A percentile compares a stretch with the other conserved stretches of the same genome.
Evolutionary conservation across 495 filamentous ascomycete genomes (phyloP).

Genomic region (Durotheca rogersii): DNA sequence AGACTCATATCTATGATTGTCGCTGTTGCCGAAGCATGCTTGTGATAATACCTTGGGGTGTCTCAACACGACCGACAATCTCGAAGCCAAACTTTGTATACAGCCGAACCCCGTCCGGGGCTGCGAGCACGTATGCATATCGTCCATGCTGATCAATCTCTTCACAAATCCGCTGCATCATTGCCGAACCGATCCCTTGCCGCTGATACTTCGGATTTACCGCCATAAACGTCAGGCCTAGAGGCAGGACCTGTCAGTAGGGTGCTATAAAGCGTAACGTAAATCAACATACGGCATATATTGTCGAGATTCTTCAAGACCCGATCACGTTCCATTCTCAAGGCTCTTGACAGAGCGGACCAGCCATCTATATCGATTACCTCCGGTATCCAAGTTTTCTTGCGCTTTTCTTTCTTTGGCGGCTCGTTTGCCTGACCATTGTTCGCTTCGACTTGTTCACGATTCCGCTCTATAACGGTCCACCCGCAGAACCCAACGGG

Average conservation of each 20-base stretch:
- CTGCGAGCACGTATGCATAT: conserved; percentile 25
- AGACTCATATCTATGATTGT: too few relatives aligned
- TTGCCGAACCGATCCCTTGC: conserved; percentile 24
- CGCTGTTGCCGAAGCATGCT: conserved; percentile 19
- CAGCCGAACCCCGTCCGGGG: conserved; percentile 13
- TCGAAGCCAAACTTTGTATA: conserved; percentile 26
- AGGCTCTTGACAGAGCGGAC: conserved; percentile 12
- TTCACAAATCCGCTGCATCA: conserved; percentile 22
- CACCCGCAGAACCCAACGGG: conserved; percentile 18
- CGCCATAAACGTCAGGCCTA: conserved; percentile 23
- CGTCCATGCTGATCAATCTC: conserved; percentile 20
- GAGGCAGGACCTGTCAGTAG: conserved; percentile 7
- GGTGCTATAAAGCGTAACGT: conserved; percentile 4
- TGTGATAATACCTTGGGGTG: conserved; percentile 2
- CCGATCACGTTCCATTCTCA: conserved; percentile 13
- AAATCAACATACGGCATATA: conserved; percentile 22
- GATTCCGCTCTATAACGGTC: conserved; percentile 9
- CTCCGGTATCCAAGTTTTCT: conserved; percentile 11
- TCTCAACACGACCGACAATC: conserved; percentile 15
- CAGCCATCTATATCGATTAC: conserved; percentile 15
- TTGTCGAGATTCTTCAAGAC: conserved; percentile 17
- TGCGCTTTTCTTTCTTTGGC: conserved; percentile 8
- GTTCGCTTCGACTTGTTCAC: conserved; percentile 4
- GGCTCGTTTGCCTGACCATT: background rate
- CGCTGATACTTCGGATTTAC: conserved; percentile 22